Evolutionary conservation across 2,329 filamentous ascomycete species (phyloP).

Genomic region (Cercospora canescens): DNA sequence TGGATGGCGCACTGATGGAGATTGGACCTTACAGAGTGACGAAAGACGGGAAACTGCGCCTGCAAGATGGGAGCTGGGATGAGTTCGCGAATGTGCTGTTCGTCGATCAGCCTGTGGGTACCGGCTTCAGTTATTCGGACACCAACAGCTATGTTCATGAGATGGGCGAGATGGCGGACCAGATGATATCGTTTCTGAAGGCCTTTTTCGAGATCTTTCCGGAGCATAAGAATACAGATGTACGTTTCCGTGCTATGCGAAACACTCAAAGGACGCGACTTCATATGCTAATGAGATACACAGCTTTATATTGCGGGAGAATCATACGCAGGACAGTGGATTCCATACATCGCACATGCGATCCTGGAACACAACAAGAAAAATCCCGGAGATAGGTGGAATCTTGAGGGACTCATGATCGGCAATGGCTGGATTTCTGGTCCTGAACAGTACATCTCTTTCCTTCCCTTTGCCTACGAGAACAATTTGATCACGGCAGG

Average conservation of each 20-base stretch:
- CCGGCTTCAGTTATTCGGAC: conserved; percentile 93
- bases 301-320: conserved; percentile 94
- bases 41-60: conserved; percentile 67
- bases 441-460: conserved; percentile 83
- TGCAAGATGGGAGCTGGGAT: conserved; percentile 96
- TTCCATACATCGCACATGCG: conserved; percentile 91
- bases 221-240: conserved; percentile 87
- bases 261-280: neutral
- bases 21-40: conserved; percentile 88
- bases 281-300: conserved; percentile 4
- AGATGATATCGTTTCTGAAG: conserved; percentile 86
- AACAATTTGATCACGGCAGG: conserved; percentile 70
- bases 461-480: conserved; percentile 78
- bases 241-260: conserved; percentile 53
- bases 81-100: conserved; percentile 97
- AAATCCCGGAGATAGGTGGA: conserved; percentile 61
- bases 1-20: conserved; percentile 96
- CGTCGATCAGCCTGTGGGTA: conserved; percentile 95
- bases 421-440: conserved; percentile 98
- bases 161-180: conserved; percentile 81
- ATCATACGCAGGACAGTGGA: conserved; percentile 95
- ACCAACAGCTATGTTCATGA: conserved; percentile 85
- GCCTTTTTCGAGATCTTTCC: conserved; percentile 91
- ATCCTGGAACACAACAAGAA: conserved; percentile 82
- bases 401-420: conserved; percentile 81